Base-by-base conservation (phyloP, 2,329 filamentous ascomycete genomes). In the Podosphaera fusca region DNA sequence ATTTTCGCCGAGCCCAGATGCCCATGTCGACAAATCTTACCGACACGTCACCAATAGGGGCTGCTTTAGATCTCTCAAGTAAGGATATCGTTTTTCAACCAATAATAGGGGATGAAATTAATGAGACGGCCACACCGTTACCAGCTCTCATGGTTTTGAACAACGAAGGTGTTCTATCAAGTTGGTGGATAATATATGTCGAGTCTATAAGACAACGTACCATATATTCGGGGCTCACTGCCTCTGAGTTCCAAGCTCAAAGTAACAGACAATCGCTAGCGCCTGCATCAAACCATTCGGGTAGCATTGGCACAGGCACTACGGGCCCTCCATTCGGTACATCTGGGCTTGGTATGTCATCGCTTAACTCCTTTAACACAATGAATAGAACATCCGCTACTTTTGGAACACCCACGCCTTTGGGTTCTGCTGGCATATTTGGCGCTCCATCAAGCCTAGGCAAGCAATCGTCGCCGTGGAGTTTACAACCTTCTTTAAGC, bases 161-260 rank as follows among this genome's bases (percentile, higher is more conserved):
- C 59, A 83, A 95, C 62, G 87, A 95, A 65, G 92, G 92, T 61
- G 72, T 94, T 8, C 73, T 98, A 14, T 81, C 80, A 51, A 77
- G 81, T 10, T 98, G 90, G 88, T 95, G 90, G 87, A 71, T 96
- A 49, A 78, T 96, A 29, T 95, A 95, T 70, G 80, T 84, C 40
- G 87, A 94, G 47, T 88, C 90, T 1, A 81, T 98, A 60, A 79
- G 82, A 59, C 74, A 82, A 63, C 82, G 82, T 2, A 80, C 79
- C 5, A 78, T 79, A 0, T 96, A 88, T 67, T 77, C 83, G 46
- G 85, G 84, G 3, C 73, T 95, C 61, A 72, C 75, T 46, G 72
- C 70, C 50, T 72, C 72, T 36, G 63, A 60, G 42, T 61, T 56
- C 21, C 50, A 59, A 40, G n/a, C 45, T 42, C 58, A 61, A 55